These are phyloP conservation scores for Aureobasidium musti DNA, from an alignment of 2,329 filamentous ascomycete genomes.

Conservation along the genomic window DNA sequence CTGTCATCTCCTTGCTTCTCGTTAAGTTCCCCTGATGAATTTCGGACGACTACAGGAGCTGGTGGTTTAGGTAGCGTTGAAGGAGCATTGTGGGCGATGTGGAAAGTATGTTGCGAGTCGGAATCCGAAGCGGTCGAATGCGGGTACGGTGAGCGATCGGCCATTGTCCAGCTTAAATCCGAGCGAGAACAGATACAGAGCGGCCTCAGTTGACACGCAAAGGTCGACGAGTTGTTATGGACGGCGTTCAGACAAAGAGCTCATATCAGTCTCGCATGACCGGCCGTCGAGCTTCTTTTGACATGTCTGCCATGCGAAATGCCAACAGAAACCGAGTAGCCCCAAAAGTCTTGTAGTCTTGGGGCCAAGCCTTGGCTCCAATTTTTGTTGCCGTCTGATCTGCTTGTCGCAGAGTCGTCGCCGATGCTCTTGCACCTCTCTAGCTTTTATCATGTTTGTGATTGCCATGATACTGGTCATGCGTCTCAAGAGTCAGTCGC, in stretches of 20 bases:
- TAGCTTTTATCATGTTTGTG: background rate
- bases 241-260: background rate
- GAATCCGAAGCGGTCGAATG: constrained; percentile 20
- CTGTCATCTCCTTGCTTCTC: background rate
- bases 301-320: constrained; percentile 22
- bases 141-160: constrained; percentile 15
- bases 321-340: constrained; percentile 9
- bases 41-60: background rate
- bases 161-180: constrained; percentile 27
- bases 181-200: background rate
- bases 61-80: constrained; percentile 22
- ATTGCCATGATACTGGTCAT: background rate
- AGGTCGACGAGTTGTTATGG: constrained; percentile 10
- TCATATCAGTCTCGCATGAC: constrained; percentile 25
- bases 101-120: constrained; percentile 18
- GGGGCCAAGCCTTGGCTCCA: background rate
- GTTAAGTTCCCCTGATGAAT: constrained; percentile 5
- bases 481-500: background rate
- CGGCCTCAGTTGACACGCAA: constrained; percentile 18
- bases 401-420: background rate
- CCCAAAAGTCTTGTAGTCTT: background rate
- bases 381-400: constrained; percentile 9
- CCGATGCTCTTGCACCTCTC: background rate
- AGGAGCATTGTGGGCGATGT: constrained; percentile 7
- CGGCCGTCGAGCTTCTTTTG: constrained; percentile 26